Evolutionary conservation across 2,329 filamentous ascomycete genomes (phyloP).

Genomic region (Ophiostoma novo-ulmi): DNA sequence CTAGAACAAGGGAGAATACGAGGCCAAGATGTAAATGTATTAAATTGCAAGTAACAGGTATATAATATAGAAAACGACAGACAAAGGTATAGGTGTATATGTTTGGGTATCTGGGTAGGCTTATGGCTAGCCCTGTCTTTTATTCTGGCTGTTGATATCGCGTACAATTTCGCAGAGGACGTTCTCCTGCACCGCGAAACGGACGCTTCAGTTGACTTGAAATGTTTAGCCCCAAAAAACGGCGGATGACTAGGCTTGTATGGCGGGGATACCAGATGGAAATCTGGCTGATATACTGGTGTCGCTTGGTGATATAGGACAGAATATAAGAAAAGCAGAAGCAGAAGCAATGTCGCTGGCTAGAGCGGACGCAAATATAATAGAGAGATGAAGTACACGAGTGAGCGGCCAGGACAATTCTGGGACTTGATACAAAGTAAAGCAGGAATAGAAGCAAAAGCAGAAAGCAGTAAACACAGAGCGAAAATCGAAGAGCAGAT

Average conservation of each 20-base stretch:
- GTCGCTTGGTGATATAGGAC: not conserved
- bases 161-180: too few species aligned
- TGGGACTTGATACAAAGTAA: not conserved
- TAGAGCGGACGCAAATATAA: not conserved
- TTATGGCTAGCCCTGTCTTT: not conserved
- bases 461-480: not conserved
- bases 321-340: not conserved
- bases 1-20: too few species aligned
- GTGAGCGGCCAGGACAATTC: not conserved
- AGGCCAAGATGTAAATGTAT: not conserved
- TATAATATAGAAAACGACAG: not conserved
- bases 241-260: not conserved
- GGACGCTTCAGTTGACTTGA: not conserved
- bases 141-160: not conserved
- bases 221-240: too few species aligned
- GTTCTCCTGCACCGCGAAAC: too few species aligned
- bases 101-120: not conserved
- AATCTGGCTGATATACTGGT: not conserved
- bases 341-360: not conserved
- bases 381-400: not conserved
- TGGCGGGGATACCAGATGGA: not conserved
- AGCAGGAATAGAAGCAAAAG: not conserved
- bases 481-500: not conserved
- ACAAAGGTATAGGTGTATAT: not conserved
- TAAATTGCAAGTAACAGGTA: not conserved